phyloP scores from a whole-genome alignment of 495 filamentous ascomycete genomes.

The Neurospora sublineolata region DNA sequence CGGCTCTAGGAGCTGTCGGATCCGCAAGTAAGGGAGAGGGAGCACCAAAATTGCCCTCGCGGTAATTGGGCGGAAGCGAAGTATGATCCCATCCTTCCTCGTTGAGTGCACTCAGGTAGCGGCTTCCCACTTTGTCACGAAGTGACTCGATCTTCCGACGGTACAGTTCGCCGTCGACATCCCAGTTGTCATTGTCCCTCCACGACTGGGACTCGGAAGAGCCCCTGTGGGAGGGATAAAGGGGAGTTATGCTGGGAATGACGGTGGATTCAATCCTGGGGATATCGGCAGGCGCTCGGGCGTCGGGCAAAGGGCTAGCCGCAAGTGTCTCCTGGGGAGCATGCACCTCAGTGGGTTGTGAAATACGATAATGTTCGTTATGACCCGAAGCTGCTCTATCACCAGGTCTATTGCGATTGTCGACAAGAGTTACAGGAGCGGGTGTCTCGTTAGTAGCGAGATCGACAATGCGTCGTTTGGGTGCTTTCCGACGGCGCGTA shows the following conservation, averaged over 20 bases:
- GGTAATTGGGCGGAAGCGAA: conserved; percentile 24
- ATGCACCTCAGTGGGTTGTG: conserved; percentile 25
- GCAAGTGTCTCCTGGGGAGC: conserved; percentile 9
- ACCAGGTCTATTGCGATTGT: conserved; percentile 6
- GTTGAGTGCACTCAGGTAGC: conserved; percentile 74
- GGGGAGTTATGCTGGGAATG: conserved; percentile 29
- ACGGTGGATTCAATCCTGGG: conserved; percentile 37
- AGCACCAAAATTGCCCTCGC: conserved; percentile 28
- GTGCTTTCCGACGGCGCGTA: conserved; percentile 38
- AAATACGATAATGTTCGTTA: conserved; percentile 33
- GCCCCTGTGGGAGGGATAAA: conserved; percentile 27
- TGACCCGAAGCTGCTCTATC: conserved; percentile 7
- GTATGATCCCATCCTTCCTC: conserved; percentile 55
- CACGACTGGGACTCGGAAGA: conserved; percentile 26
- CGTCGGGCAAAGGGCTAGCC: conserved; percentile 19
- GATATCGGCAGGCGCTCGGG: conserved; percentile 24
- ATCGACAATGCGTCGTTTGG: conserved; percentile 72
- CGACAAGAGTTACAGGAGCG: conserved; percentile 18
- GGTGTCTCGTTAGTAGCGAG: conserved; percentile 53
- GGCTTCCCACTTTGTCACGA: conserved; percentile 68
- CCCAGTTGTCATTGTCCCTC: conserved; percentile 47
- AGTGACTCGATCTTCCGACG: conserved; percentile 75
- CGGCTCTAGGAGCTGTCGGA: conserved; percentile 31
- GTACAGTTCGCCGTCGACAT: conserved; percentile 65
- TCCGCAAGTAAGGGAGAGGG: conserved; percentile 30